Evolutionary conservation across 192 early-diverging fungal genomes (phyloP).

Genomic region (Endogone sp.): DNA sequence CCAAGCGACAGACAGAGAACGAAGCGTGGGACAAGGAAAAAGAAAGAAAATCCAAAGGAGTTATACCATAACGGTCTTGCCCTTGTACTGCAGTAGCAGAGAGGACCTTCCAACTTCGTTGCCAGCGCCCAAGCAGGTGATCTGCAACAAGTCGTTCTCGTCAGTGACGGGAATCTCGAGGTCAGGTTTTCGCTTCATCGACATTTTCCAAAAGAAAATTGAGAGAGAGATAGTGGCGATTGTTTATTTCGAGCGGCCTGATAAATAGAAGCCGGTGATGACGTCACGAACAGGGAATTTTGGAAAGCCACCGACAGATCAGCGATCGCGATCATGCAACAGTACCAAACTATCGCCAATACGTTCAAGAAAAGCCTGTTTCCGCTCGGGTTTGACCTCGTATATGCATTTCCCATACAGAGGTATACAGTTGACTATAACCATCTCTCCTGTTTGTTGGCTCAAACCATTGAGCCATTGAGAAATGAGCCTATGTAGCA

Average conservation of each 20-base stretch:
- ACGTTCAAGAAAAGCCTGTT: not conserved
- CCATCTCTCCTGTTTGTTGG: not conserved
- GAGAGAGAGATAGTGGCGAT: no score
- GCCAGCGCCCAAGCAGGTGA: conserved; percentile 95
- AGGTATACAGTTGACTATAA: no score
- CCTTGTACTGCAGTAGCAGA: conserved; percentile 90
- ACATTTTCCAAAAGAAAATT: no score
- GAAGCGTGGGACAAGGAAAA: not conserved
- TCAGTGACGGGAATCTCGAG: conserved; percentile 55
- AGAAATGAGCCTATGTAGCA: no score
- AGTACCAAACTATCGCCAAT: not conserved
- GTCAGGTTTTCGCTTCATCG: conserved; percentile 32
- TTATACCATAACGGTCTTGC: conserved; percentile 88
- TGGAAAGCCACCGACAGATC: no score
- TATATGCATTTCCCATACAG: not conserved
- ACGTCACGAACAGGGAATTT: no score
- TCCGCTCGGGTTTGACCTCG: not conserved
- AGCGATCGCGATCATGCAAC: no score
- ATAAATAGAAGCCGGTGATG: no score
- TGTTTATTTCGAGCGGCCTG: no score
- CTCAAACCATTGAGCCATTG: no score
- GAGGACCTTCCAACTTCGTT: conserved; percentile 97
- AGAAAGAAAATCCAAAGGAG: conserved; percentile 11
- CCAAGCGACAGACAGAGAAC: not conserved
- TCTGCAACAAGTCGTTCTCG: conserved; percentile 78